A percentile compares a stretch with the other conserved stretches of the same genome.
Evolutionary conservation across 805 yeast species (phyloP).

Genomic region (Zygotorulaspora danielsina): DNA sequence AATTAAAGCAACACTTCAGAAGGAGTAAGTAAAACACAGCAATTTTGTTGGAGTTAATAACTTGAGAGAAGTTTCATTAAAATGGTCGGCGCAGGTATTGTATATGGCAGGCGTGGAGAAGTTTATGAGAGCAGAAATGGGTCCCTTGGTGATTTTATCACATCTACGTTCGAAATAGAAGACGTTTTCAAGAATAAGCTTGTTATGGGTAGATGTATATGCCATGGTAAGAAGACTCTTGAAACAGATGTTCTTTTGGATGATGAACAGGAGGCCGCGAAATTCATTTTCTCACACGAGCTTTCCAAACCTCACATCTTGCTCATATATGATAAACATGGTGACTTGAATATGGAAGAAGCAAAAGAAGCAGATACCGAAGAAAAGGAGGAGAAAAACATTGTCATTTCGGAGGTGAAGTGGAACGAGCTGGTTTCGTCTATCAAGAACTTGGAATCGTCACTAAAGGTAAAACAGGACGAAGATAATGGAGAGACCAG

Average conservation of each 20-base stretch:
- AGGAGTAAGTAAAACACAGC: too few species aligned
- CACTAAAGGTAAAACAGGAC: conserved; percentile 7
- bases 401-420: conserved; percentile 17
- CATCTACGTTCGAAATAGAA: conserved; percentile 8
- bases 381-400: conserved; percentile 3
- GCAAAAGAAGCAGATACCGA: background rate
- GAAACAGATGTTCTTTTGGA: conserved; percentile 15
- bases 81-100: conserved; percentile 11
- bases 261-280: conserved; percentile 9
- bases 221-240: conserved; percentile 15
- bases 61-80: too few species aligned
- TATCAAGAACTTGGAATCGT: conserved; percentile 17
- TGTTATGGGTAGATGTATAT: conserved; percentile 19
- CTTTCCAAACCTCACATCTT: conserved; percentile 14
- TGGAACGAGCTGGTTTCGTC: conserved; percentile 17
- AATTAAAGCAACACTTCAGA: too few species aligned
- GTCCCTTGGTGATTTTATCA: conserved; percentile 10
- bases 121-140: conserved; percentile 10
- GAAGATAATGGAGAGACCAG: background rate
- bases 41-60: too few species aligned
- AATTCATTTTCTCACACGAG: conserved; percentile 11
- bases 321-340: conserved; percentile 15
- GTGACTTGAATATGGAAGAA: background rate
- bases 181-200: conserved; percentile 12
- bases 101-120: conserved; percentile 15